These are phyloP conservation scores for Cystobasidium slooffiae DNA, from an alignment of 1,284 basidiomycete species.

Conservation along the genomic window DNA sequence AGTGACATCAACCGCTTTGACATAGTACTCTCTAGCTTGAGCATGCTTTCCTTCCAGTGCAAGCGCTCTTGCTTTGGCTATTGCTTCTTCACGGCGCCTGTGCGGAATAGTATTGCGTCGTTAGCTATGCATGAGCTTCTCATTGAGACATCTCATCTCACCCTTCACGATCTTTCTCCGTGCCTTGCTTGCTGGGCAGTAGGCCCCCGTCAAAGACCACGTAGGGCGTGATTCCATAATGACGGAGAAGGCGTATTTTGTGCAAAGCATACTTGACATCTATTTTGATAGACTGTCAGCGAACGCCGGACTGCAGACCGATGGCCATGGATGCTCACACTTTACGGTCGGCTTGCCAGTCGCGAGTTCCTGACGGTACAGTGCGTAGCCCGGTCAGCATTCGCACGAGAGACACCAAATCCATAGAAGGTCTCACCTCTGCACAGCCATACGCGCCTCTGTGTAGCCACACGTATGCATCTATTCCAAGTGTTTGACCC, in stretches of 20 bases:
- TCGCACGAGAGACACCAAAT: neutral
- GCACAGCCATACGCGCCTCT: conserved; percentile 90
- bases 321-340: conserved; percentile 61
- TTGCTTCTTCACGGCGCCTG: conserved; percentile 68
- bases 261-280: conserved; percentile 98
- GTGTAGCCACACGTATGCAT: conserved; percentile 75
- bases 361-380: conserved; percentile 71
- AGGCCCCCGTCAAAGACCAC: conserved; percentile 97
- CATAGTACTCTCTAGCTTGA: conserved; percentile 84
- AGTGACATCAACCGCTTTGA: conserved; percentile 92
- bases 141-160: conserved; percentile 50
- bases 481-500: conserved; percentile 53
- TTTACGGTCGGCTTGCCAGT: conserved; percentile 79
- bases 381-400: neutral
- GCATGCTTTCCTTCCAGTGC: conserved; percentile 74
- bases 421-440: conserved; percentile 40
- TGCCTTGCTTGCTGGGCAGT: conserved; percentile 89
- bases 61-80: conserved; percentile 71
- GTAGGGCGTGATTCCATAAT: conserved; percentile 84
- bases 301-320: neutral
- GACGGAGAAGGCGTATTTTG: conserved; percentile 79
- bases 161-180: conserved; percentile 78
- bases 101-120: neutral
- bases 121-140: neutral
- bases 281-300: conserved; percentile 36